Conservation (phyloP, 768 basidiomycete genomes). For the Coprinellus micaceus region DNA sequence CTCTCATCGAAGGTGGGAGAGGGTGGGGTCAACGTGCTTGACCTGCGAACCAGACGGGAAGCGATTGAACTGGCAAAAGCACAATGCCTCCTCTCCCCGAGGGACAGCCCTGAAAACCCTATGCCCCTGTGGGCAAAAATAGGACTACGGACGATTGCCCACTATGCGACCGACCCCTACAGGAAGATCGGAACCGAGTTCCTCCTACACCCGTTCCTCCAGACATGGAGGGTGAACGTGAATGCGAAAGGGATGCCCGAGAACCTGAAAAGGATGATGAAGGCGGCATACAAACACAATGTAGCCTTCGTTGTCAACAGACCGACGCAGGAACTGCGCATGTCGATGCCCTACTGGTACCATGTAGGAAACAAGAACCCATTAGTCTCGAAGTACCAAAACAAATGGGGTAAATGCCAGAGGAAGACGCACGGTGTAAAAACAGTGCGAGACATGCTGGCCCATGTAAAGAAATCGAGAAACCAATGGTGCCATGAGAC, state of each 20-base stretch:
- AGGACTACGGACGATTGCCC: not conserved
- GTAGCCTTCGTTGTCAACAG: not conserved
- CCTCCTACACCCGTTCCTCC: not conserved
- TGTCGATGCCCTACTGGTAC: not conserved
- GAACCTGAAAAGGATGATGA: not conserved
- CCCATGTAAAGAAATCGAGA: not conserved
- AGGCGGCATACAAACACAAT: not conserved
- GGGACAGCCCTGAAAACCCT: not conserved
- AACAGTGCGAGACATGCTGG: slow-evolving; percentile 9
- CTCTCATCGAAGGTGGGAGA: not conserved
- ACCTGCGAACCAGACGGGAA: slow-evolving; percentile 20
- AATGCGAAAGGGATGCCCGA: not conserved
- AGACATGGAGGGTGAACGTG: not conserved
- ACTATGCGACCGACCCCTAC: not conserved
- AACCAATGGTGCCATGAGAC: not conserved
- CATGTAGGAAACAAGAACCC: not conserved
- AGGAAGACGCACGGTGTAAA: slow-evolving; percentile 14
- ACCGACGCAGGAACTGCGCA: not conserved
- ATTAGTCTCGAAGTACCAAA: not conserved
- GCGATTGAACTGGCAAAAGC: slow-evolving; percentile 20
- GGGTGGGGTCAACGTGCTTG: slow-evolving; percentile 14
- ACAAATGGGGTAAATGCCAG: not conserved
- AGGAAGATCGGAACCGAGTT: not conserved
- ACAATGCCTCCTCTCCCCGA: slow-evolving; percentile 13
- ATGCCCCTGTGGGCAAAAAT: slow-evolving; percentile 16